Conservation (phyloP, 140 eudicot genomes). For the Oenanthe javanica region DNA sequence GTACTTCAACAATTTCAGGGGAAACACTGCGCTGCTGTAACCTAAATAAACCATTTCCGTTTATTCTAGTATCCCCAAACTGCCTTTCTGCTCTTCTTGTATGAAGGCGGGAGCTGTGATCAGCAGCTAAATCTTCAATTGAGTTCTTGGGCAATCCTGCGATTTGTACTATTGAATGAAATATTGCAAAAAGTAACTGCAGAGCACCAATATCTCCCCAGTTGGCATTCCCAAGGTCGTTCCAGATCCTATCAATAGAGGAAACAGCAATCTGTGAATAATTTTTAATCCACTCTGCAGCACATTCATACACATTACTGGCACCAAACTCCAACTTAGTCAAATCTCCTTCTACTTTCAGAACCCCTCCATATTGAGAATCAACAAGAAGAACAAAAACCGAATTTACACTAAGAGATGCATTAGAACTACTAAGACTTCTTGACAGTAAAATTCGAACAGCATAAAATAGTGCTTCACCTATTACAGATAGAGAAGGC, state of each 20-base stretch:
- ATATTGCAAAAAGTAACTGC: slow-evolving; percentile 77
- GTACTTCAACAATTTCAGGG: slow-evolving; percentile 67
- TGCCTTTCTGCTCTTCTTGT: slow-evolving; percentile 57
- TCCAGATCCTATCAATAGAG: slow-evolving; percentile 87
- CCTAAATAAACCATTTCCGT: slow-evolving; percentile 47
- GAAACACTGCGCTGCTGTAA: slow-evolving; percentile 44
- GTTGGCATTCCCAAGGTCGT: slow-evolving; percentile 86
- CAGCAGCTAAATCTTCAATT: slow-evolving; percentile 76
- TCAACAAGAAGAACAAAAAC: slow-evolving; percentile 69
- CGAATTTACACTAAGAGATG: slow-evolving; percentile 43
- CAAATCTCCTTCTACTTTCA: slow-evolving; percentile 93
- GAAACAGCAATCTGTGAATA: slow-evolving; percentile 52
- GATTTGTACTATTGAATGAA: slow-evolving; percentile 55
- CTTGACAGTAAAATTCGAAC: slow-evolving; percentile 65
- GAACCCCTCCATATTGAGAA: slow-evolving; percentile 77
- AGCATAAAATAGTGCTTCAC: slow-evolving; percentile 77
- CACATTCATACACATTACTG: slow-evolving; percentile 59
- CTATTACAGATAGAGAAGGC: slow-evolving; percentile 43
- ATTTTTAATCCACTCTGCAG: slow-evolving; percentile 72
- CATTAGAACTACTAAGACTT: slow-evolving; percentile 62
- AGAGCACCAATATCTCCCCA: slow-evolving; percentile 92
- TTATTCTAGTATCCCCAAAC: slow-evolving; percentile 40
- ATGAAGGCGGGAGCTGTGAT: slow-evolving; percentile 85
- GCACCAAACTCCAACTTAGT: slow-evolving; percentile 48
- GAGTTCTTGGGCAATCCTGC: slow-evolving; percentile 71